A percentile compares a stretch with the other conserved stretches of the same genome.
phyloP scores from a whole-genome alignment of 805 yeast genomes.

The Saccharomycopsis oosterbeekiorum region DNA sequence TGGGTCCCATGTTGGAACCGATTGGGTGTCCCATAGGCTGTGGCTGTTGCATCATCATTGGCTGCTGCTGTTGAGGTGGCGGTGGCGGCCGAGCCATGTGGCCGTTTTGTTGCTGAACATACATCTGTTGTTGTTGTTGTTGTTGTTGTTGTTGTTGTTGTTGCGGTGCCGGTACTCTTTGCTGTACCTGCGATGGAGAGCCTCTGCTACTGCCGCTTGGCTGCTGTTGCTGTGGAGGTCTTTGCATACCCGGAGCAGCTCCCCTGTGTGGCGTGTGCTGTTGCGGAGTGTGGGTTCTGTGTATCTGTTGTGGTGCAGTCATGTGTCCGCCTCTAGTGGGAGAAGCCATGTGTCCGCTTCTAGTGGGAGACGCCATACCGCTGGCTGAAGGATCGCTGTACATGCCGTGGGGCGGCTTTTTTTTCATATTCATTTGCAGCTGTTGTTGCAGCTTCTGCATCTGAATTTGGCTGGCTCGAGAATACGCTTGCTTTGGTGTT shows the following conservation, averaged over 20 bases:
- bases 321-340: neutral
- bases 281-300: neutral
- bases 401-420: neutral
- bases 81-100: conserved; percentile 11
- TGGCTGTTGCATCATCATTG: conserved; percentile 13
- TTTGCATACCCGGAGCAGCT: neutral
- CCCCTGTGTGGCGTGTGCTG: neutral
- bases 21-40: conserved; percentile 11
- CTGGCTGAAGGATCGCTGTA: neutral
- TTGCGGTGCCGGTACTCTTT: conserved; percentile 20
- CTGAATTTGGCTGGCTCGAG: conserved; percentile 5
- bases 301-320: neutral
- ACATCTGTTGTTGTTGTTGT: no score
- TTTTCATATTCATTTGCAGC: conserved; percentile 19
- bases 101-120: conserved; percentile 18
- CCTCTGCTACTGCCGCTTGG: conserved; percentile 12
- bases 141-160: conserved; percentile 19
- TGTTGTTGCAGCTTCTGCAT: conserved; percentile 20
- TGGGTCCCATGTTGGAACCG: conserved; percentile 3
- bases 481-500: conserved; percentile 15
- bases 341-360: neutral
- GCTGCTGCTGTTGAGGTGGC: conserved; percentile 13
- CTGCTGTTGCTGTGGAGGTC: conserved; percentile 2
- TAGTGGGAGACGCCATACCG: neutral
- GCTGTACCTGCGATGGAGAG: conserved; percentile 18